Base-by-base conservation (phyloP, 768 basidiomycete species). In the Termitomyces sp. region DNA sequence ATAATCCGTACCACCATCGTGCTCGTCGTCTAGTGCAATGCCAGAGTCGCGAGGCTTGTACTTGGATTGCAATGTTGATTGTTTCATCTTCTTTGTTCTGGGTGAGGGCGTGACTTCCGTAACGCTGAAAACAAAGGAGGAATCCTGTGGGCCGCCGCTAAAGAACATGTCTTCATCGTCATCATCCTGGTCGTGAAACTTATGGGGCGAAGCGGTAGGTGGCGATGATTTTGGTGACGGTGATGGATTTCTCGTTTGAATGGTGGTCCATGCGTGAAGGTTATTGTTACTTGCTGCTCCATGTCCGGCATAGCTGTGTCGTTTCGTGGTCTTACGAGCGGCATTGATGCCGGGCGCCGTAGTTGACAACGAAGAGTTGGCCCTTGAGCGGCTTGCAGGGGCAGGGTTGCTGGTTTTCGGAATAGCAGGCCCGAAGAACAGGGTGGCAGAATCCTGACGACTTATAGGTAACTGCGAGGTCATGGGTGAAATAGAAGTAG, bases 21-120 rank as follows among this genome's bases (percentile, higher is more conserved):
- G 75, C 31, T 89, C 88, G 47, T 89, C 87, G 63, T 80, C 84
- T 5, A 87, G 68, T 7, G 76, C 80, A 42, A 87, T 72, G 13
- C 86, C 83, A 1, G 88, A 89, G 68, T 91, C 88, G 13, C 84
- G 77, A n/a, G 83, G 81, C 55, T 82, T 82, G 72, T 82, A 91
- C 71, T 92, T 93, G 66, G 81, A 83, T 31, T 82, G 82, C 46
- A 90, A 68, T 33, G 76, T 65, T 2, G 67, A 56, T 60, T 65
- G 65, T 53, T 58, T 66, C 55, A 66, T 48, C 64, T 72, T 72
- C 71, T 76, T 73, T 59, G 76, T 66, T 51, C 76, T 69, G 3
- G 81, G 88, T 34, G 80, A 84, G 13, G 88, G 87, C 0, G 86
- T 86, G 44, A 75, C 76, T 27, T 77, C 75, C 1, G 80, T 82